A percentile compares a stretch with the other conserved stretches of the same genome.
phyloP scores from a whole-genome alignment of 2,329 filamentous ascomycete species.

The Monosporascus sp. region DNA sequence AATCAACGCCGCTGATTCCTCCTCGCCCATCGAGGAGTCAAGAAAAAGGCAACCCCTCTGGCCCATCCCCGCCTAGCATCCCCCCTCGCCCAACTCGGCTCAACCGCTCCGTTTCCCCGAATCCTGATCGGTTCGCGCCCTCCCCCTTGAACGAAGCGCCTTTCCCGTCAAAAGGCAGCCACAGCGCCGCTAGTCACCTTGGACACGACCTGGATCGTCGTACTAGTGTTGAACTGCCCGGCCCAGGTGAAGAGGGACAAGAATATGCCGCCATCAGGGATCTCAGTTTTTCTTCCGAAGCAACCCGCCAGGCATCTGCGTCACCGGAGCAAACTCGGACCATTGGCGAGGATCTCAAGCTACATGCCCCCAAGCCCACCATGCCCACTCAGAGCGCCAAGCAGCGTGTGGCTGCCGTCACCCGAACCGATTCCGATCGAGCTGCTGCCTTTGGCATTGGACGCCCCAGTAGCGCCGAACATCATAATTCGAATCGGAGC shows the following conservation, averaged over 20 bases:
- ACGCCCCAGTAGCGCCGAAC: slow-evolving; percentile 54
- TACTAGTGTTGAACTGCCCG: slow-evolving; percentile 75
- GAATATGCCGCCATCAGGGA: slow-evolving; percentile 67
- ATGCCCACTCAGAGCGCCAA: slow-evolving; percentile 77
- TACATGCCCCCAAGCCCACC: slow-evolving; percentile 85
- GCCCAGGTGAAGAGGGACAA: slow-evolving; percentile 80
- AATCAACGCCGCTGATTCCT: slow-evolving; percentile 47
- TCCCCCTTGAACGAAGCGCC: slow-evolving; percentile 76
- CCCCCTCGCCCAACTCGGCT: slow-evolving; percentile 65
- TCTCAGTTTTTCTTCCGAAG: slow-evolving; percentile 35
- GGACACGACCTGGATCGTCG: slow-evolving; percentile 53
- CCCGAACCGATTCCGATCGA: slow-evolving; percentile 83
- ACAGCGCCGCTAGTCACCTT: slow-evolving; percentile 20
- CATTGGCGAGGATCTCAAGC: slow-evolving; percentile 73
- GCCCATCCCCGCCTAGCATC: slow-evolving; percentile 55
- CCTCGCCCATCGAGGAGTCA: slow-evolving; percentile 49
- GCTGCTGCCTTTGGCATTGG: slow-evolving; percentile 83
- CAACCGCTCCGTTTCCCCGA: slow-evolving; percentile 73
- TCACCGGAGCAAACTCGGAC: slow-evolving; percentile 71
- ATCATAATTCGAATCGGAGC: slow-evolving; percentile 42
- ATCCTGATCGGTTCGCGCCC: slow-evolving; percentile 72
- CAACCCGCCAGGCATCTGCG: slow-evolving; percentile 27
- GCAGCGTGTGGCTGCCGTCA: slow-evolving; percentile 76
- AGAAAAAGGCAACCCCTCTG: slow-evolving; percentile 35
- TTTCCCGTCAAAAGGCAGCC: slow-evolving; percentile 44